These are phyloP conservation scores for Fusarium sp. DNA, from an alignment of 2,329 filamentous ascomycete species.

Conservation along the genomic window DNA sequence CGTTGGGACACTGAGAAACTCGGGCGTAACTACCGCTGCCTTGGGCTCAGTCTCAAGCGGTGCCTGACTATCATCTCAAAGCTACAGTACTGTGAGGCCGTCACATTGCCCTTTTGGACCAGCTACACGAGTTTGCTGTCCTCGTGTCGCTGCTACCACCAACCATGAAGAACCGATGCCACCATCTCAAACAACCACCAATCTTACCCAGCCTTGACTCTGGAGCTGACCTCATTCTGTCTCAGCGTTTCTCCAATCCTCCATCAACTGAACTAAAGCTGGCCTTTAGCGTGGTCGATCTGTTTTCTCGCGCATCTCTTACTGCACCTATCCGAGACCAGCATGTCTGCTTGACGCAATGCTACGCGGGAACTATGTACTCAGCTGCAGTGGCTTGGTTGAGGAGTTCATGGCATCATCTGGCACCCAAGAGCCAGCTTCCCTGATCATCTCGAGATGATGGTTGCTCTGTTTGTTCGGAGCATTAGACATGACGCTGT, in stretches of 20 bases:
- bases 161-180: conserved; percentile 16
- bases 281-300: conserved; percentile 36
- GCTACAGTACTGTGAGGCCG: conserved; percentile 4
- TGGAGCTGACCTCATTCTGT: conserved; percentile 39
- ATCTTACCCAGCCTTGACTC: conserved; percentile 21
- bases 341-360: conserved; percentile 40
- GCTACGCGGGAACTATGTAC: conserved; percentile 24
- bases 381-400: conserved; percentile 14
- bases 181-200: conserved; percentile 18
- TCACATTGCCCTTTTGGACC: conserved; percentile 18
- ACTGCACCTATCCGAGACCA: conserved; percentile 42
- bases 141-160: conserved; percentile 19
- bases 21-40: not conserved
- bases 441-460: conserved; percentile 15
- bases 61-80: conserved; percentile 27
- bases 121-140: conserved; percentile 27
- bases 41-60: not conserved
- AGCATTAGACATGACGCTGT: conserved; percentile 3
- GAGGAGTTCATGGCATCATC: conserved; percentile 29
- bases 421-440: not conserved
- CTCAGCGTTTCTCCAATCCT: conserved; percentile 20
- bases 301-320: conserved; percentile 29
- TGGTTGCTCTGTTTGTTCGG: conserved; percentile 1
- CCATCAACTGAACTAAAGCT: conserved; percentile 24
- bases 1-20: conserved; percentile 1